A percentile compares a stretch with the other conserved stretches of the same genome.
These are phyloP conservation scores for Apiotrichum brassicae DNA, from an alignment of 1,284 basidiomycete species.

Conservation along the genomic window DNA sequence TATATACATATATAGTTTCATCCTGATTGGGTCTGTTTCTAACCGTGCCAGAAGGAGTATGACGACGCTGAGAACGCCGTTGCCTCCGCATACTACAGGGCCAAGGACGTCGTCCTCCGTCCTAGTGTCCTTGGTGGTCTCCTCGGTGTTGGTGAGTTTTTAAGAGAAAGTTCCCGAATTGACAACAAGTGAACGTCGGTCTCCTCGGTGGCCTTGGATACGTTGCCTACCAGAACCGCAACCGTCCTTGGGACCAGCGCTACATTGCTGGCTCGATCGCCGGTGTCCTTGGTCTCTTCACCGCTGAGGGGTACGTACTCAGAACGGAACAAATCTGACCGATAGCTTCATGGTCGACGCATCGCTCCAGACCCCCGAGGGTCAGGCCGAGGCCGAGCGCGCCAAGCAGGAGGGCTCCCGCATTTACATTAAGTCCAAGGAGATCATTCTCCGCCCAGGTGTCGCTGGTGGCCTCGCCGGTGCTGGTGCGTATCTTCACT, in stretches of 20 bases:
- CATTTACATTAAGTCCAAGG: constrained; percentile 56
- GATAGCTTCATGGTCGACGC: constrained; percentile 56
- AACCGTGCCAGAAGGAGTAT: constrained; percentile 33
- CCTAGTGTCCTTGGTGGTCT: constrained; percentile 68
- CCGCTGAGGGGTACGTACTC: constrained; percentile 53
- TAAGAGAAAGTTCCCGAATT: constrained; percentile 22
- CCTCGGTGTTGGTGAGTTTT: constrained; percentile 58
- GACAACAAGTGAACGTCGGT: constrained; percentile 60
- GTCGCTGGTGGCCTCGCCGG: constrained; percentile 65
- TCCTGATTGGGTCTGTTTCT: constrained; percentile 41
- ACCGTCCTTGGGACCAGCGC: constrained; percentile 57
- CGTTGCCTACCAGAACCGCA: constrained; percentile 60
- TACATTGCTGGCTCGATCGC: constrained; percentile 55
- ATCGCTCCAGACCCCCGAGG: constrained; percentile 58
- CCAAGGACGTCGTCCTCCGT: constrained; percentile 58
- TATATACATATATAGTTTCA: no score
- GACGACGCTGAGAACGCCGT: constrained; percentile 56
- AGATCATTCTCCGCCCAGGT: constrained; percentile 61
- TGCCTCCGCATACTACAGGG: constrained; percentile 54
- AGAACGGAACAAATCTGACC: constrained; percentile 7
- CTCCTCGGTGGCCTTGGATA: constrained; percentile 60
- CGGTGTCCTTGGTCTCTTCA: constrained; percentile 55
- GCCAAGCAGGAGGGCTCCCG: constrained; percentile 60
- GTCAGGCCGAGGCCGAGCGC: constrained; percentile 55
- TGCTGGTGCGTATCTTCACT: constrained; percentile 49